phyloP scores from a whole-genome alignment of 164 flowering plant species.

The Stephania japonica region DNA sequence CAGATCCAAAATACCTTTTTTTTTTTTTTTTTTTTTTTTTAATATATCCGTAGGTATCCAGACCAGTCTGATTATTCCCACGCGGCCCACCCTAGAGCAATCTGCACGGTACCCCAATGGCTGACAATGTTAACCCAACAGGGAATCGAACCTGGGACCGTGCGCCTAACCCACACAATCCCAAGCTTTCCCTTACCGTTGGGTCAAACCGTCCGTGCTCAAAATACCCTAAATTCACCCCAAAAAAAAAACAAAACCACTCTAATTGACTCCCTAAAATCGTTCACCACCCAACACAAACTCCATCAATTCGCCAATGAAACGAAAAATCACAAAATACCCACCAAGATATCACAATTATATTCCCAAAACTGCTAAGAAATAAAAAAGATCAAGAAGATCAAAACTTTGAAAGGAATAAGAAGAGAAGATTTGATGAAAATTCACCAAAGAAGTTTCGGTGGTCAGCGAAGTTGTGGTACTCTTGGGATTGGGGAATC shows the following conservation, averaged over 20 bases:
- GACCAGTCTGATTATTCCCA: no score
- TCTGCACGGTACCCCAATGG: no score
- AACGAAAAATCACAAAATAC: not conserved
- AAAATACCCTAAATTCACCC: not conserved
- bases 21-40: no score
- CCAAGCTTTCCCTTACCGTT: no score
- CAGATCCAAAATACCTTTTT: not conserved
- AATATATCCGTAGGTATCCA: no score
- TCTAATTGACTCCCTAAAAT: not conserved
- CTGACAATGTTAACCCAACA: no score
- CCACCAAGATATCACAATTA: not conserved
- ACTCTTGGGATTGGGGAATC: slow-evolving; percentile 74
- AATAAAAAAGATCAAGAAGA: not conserved
- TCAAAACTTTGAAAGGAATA: not conserved
- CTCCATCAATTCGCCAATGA: not conserved
- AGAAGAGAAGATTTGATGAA: not conserved
- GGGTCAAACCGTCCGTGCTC: no score
- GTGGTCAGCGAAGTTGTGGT: slow-evolving; percentile 90
- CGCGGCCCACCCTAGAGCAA: no score
- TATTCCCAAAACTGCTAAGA: not conserved
- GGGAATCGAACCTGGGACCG: no score
- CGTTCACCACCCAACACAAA: no score
- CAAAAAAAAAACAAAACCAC: not conserved
- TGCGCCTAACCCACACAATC: no score
- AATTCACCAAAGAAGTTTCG: slow-evolving; percentile 65